A percentile compares a stretch with the other conserved stretches of the same genome.
These are phyloP conservation scores for Gamsiella multidivaricata DNA, from an alignment of 192 early-diverging fungal species.

Conservation along the genomic window DNA sequence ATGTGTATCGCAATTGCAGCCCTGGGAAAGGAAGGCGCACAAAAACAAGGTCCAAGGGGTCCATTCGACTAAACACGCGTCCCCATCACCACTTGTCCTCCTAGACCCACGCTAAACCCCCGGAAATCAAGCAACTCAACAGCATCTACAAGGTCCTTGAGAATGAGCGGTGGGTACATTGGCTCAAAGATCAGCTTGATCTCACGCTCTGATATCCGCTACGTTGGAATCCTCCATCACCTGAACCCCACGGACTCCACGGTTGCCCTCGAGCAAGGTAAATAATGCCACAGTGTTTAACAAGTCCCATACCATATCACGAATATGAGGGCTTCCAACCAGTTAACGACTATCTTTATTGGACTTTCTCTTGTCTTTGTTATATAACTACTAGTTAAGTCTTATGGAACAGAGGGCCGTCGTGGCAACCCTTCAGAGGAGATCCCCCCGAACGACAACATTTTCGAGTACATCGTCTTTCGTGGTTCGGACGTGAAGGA, in stretches of 20 bases:
- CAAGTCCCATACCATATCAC: no score
- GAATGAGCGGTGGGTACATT: conserved; percentile 65
- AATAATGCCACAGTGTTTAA: no score
- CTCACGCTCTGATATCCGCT: conserved; percentile 90
- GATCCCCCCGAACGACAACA: conserved; percentile 84
- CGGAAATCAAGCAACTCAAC: neutral
- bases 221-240: conserved; percentile 87
- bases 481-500: conserved; percentile 93
- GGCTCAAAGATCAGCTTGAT: conserved; percentile 80
- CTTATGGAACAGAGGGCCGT: conserved; percentile 97
- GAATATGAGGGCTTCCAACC: no score
- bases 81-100: neutral
- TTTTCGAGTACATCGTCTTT: conserved; percentile 95
- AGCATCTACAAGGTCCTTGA: no score
- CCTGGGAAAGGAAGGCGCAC: no score
- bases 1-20: no score
- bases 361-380: neutral
- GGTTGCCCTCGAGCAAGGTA: conserved; percentile 91
- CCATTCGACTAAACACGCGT: conserved; percentile 5
- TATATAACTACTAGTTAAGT: conserved; percentile 69
- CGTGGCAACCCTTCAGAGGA: conserved; percentile 80
- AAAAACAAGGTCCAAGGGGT: neutral
- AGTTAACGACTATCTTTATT: no score
- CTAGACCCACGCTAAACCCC: neutral
- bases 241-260: conserved; percentile 89